Conservation (phyloP, 306 rosid species). For the Quercus rubra region DNA sequence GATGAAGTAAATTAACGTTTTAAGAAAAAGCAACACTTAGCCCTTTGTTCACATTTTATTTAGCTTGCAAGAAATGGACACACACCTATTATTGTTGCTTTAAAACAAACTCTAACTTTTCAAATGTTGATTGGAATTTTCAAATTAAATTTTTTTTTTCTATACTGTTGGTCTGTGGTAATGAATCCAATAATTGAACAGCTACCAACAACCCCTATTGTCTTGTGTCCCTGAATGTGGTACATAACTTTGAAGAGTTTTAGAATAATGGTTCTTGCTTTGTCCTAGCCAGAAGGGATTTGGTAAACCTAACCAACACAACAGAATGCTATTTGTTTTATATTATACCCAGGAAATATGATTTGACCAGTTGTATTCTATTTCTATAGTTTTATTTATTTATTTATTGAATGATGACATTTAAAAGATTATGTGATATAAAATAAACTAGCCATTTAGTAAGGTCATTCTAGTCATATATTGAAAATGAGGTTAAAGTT, state of each 20-base stretch:
- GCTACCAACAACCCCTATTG: not conserved
- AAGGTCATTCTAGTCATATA: not conserved
- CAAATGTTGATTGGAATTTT: not conserved
- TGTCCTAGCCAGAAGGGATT: too few relatives aligned
- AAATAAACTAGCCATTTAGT: not conserved
- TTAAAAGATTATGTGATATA: not conserved
- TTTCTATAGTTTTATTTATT: too few relatives aligned
- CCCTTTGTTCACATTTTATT: not conserved
- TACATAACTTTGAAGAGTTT: not conserved
- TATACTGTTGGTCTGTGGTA: not conserved
- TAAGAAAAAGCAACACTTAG: not conserved
- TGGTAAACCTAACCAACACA: not conserved
- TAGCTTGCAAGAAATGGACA: not conserved
- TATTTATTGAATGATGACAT: not conserved
- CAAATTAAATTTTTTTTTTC: not conserved
- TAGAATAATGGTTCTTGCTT: not conserved
- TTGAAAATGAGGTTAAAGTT: not conserved
- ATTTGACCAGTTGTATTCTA: not conserved
- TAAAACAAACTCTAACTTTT: not conserved
- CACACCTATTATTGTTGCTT: not conserved
- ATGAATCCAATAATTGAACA: not conserved
- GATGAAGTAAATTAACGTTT: not conserved
- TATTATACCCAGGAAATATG: not conserved
- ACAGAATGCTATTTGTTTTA: not conserved
- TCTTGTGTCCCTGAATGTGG: not conserved